These are phyloP conservation scores for Aphanomyces stellatus DNA, from an alignment of 352 stramenopile genomes.

Conservation along the genomic window DNA sequence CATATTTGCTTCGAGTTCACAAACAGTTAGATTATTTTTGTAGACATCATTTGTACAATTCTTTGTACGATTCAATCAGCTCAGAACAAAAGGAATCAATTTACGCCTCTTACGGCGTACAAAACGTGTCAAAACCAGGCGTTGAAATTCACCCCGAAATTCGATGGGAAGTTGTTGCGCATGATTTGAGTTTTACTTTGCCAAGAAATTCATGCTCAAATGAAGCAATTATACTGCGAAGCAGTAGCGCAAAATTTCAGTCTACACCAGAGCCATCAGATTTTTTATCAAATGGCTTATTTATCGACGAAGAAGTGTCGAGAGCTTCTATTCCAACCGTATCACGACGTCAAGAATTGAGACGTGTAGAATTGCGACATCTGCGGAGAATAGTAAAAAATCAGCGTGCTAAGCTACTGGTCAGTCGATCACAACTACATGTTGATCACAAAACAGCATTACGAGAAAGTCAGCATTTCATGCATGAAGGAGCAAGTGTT, in stretches of 20 bases:
- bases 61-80: conserved; percentile 27
- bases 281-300: conserved; percentile 68
- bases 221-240: conserved; percentile 65
- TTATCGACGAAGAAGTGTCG: conserved; percentile 38
- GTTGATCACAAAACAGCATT: conserved; percentile 66
- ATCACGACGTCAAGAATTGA: conserved; percentile 46
- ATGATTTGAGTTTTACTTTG: conserved; percentile 72
- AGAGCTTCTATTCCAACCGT: conserved; percentile 30
- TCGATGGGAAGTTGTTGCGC: conserved; percentile 50
- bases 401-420: conserved; percentile 69
- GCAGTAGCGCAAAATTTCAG: conserved; percentile 56
- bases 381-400: conserved; percentile 72
- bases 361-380: conserved; percentile 58
- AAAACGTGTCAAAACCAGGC: neutral
- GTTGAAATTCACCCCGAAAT: neutral
- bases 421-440: conserved; percentile 70
- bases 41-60: conserved; percentile 48
- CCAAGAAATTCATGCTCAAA: conserved; percentile 69
- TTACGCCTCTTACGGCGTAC: conserved; percentile 22
- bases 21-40: conserved; percentile 49
- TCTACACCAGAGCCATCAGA: conserved; percentile 51
- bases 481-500: conserved; percentile 3
- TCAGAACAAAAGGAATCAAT: conserved; percentile 26
- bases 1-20: conserved; percentile 78
- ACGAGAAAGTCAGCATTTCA: conserved; percentile 4